Conservation (phyloP, 140 eudicot genomes). For the Ambrosia hybrid region DNA sequence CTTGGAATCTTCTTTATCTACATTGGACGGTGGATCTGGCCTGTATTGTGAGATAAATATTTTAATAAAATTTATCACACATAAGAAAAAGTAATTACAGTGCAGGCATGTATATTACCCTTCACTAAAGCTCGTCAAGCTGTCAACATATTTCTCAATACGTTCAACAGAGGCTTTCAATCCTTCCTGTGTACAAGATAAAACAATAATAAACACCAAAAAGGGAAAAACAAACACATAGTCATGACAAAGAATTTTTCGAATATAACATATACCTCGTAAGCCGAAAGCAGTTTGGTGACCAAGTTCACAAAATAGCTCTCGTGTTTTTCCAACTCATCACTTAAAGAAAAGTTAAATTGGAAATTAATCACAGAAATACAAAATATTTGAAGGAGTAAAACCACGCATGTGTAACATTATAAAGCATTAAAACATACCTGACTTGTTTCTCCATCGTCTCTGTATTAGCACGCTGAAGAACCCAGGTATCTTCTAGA, state of each 20-base stretch:
- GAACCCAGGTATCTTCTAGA: slow-evolving; percentile 91
- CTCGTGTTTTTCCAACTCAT: slow-evolving; percentile 82
- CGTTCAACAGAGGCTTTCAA: slow-evolving; percentile 75
- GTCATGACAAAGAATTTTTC: no score
- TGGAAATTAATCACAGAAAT: slow-evolving; percentile 11
- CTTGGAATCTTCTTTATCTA: slow-evolving; percentile 49
- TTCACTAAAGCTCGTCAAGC: slow-evolving; percentile 62
- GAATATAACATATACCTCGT: slow-evolving; percentile 58
- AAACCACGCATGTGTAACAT: neutral
- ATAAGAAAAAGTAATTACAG: neutral
- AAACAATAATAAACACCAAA: neutral
- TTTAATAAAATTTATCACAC: neutral
- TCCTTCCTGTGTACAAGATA: slow-evolving; percentile 55
- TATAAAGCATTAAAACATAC: slow-evolving; percentile 39
- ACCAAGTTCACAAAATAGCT: slow-evolving; percentile 73
- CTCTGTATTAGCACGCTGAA: slow-evolving; percentile 70
- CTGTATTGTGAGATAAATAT: slow-evolving; percentile 30
- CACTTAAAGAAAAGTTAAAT: slow-evolving; percentile 50
- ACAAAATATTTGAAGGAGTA: neutral
- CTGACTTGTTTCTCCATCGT: slow-evolving; percentile 64
- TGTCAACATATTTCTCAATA: slow-evolving; percentile 67
- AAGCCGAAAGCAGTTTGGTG: slow-evolving; percentile 65
- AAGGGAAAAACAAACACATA: slow-evolving; percentile 1
- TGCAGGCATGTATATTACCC: slow-evolving; percentile 39
- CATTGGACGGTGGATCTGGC: slow-evolving; percentile 34